Evolutionary conservation across 1,139 yeast species (phyloP).

Genomic region (Lodderomyces parapsilosis): DNA sequence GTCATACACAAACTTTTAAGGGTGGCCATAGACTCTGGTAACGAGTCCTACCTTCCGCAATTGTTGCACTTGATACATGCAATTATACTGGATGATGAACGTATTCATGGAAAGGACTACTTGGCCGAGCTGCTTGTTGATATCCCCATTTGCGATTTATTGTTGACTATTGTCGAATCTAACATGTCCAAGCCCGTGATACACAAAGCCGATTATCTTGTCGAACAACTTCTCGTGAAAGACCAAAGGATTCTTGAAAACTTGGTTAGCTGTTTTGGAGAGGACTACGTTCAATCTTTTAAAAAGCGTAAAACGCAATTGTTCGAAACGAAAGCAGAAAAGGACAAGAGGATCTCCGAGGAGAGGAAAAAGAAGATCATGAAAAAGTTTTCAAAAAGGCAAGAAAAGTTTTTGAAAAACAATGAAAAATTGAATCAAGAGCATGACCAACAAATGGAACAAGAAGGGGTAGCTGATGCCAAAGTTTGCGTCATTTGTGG

Average conservation of each 20-base stretch:
- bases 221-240: conserved; percentile 48
- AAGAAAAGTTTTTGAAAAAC: conserved; percentile 36
- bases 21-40: conserved; percentile 48
- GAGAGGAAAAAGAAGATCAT: conserved; percentile 37
- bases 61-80: conserved; percentile 71
- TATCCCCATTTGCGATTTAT: conserved; percentile 55
- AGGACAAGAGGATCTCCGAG: conserved; percentile 37
- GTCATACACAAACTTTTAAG: conserved; percentile 56
- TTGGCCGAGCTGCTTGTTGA: conserved; percentile 47
- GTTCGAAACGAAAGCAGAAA: conserved; percentile 42
- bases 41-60: conserved; percentile 54
- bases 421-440: conserved; percentile 31
- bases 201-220: conserved; percentile 54
- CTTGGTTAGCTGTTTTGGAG: conserved; percentile 58
- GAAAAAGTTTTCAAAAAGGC: conserved; percentile 42
- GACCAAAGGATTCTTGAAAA: conserved; percentile 51
- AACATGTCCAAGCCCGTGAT: conserved; percentile 49
- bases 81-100: conserved; percentile 54
- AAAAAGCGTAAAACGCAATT: conserved; percentile 25
- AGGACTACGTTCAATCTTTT: conserved; percentile 46
- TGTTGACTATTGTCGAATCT: conserved; percentile 51
- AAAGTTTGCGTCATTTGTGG: conserved; percentile 68
- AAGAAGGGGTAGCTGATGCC: conserved; percentile 10
- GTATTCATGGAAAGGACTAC: conserved; percentile 33
- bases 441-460: conserved; percentile 12